A percentile compares a stretch with the other conserved stretches of the same genome.
phyloP scores from a whole-genome alignment of 2,329 filamentous ascomycete genomes.

The Celoporthe dispersa region DNA sequence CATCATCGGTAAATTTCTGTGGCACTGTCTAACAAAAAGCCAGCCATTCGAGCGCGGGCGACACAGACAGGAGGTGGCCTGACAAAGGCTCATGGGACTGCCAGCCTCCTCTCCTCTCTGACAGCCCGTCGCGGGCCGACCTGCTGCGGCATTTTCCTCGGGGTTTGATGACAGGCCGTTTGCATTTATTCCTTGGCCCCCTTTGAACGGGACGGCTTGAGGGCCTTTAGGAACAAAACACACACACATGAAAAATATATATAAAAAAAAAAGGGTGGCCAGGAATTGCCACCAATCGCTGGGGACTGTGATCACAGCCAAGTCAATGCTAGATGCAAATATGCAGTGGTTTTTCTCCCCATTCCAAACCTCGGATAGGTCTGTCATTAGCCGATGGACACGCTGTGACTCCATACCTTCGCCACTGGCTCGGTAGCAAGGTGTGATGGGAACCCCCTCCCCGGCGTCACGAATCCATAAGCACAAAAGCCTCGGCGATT shows the following conservation, averaged over 20 bases:
- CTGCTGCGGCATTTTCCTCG: background rate
- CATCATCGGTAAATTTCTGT: background rate
- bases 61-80: background rate
- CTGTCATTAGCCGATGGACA: background rate
- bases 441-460: background rate
- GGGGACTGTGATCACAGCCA: background rate
- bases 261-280: background rate
- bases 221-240: background rate
- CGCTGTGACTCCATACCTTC: background rate
- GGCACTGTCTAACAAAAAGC: background rate
- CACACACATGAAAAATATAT: no score
- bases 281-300: constrained; percentile 5
- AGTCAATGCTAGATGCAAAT: background rate
- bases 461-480: background rate
- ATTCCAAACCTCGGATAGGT: background rate
- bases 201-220: background rate
- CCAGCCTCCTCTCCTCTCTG: background rate
- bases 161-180: background rate
- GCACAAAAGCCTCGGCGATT: background rate
- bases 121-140: background rate
- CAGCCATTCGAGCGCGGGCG: background rate
- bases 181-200: background rate
- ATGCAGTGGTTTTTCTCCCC: background rate
- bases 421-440: constrained; percentile 1
- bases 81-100: background rate